Evolutionary conservation across 192 early-diverging fungal species (phyloP).

Genomic region (Allomyces macrogynus): DNA sequence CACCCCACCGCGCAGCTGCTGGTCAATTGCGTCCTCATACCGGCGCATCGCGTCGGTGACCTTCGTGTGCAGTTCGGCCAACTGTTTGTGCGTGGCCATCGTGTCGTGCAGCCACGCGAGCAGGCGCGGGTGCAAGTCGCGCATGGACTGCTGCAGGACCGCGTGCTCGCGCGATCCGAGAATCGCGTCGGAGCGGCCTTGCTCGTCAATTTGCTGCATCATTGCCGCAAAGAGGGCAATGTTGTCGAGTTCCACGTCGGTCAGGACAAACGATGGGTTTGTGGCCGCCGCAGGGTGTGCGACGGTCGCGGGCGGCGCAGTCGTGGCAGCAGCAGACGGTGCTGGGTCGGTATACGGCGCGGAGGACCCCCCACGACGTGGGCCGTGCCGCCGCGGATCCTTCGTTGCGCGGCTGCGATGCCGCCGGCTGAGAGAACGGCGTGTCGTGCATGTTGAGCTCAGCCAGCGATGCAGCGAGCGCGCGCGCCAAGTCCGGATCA

Average conservation of each 20-base stretch:
- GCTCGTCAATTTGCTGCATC: slow-evolving; percentile 27
- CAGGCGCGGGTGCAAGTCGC: neutral
- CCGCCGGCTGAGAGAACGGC: slow-evolving; percentile 1
- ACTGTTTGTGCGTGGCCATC: neutral
- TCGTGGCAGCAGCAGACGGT: slow-evolving; percentile 3
- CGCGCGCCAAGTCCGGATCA: slow-evolving; percentile 13
- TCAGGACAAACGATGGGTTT: slow-evolving; percentile 22
- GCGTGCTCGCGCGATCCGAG: neutral
- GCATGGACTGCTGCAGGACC: neutral
- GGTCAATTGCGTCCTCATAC: neutral
- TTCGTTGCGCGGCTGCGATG: neutral
- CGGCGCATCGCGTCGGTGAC: neutral
- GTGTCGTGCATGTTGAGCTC: slow-evolving; percentile 5
- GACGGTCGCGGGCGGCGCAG: slow-evolving; percentile 1
- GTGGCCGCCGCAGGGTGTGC: slow-evolving; percentile 2
- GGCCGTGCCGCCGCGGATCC: neutral
- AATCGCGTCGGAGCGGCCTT: neutral
- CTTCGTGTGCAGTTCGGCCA: neutral
- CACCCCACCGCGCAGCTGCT: no score
- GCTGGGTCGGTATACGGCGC: slow-evolving; percentile 2
- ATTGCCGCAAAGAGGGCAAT: slow-evolving; percentile 74
- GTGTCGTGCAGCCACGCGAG: neutral
- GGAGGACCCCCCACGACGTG: slow-evolving; percentile 11
- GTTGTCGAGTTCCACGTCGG: slow-evolving; percentile 62
- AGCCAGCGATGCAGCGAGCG: slow-evolving; percentile 14